Percentiles rank a stretch among this genome's conserved stretches.
phyloP scores from a whole-genome alignment of 176 grass and related monocot species.

The Pontederia crassipes region DNA sequence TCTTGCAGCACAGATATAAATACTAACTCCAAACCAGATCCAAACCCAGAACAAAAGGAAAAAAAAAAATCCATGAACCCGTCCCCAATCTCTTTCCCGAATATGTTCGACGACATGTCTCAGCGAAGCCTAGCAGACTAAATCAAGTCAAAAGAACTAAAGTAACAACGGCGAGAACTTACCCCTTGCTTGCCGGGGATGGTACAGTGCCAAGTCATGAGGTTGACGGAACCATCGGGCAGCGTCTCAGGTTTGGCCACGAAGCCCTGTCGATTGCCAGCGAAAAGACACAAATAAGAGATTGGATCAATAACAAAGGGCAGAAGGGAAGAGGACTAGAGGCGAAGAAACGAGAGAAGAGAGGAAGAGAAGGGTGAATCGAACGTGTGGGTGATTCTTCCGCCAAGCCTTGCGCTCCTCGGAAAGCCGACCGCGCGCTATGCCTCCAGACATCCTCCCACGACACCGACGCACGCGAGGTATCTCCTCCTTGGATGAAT shows the following conservation, averaged over 20 bases:
- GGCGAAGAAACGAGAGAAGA: neutral
- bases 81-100: too few relatives aligned
- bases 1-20: too few relatives aligned
- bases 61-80: too few relatives aligned
- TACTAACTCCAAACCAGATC: too few relatives aligned
- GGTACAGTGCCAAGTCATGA: slow-evolving; percentile 54
- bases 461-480: too few relatives aligned
- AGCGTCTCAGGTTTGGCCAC: slow-evolving; percentile 50
- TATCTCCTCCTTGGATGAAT: neutral
- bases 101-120: too few relatives aligned
- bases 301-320: neutral
- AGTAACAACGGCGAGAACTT: neutral
- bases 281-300: neutral
- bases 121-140: too few relatives aligned
- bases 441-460: slow-evolving; percentile 46
- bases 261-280: slow-evolving; percentile 29
- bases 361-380: neutral
- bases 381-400: slow-evolving; percentile 56
- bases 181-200: slow-evolving; percentile 66
- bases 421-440: slow-evolving; percentile 51
- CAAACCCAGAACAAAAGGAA: too few relatives aligned
- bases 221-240: slow-evolving; percentile 43
- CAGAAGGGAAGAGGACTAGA: slow-evolving; percentile 3
- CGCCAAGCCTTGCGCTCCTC: slow-evolving; percentile 77
- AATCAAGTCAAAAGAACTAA: too few relatives aligned